phyloP scores from a whole-genome alignment of 129 eudicot genomes.

The Mikania micrantha region DNA sequence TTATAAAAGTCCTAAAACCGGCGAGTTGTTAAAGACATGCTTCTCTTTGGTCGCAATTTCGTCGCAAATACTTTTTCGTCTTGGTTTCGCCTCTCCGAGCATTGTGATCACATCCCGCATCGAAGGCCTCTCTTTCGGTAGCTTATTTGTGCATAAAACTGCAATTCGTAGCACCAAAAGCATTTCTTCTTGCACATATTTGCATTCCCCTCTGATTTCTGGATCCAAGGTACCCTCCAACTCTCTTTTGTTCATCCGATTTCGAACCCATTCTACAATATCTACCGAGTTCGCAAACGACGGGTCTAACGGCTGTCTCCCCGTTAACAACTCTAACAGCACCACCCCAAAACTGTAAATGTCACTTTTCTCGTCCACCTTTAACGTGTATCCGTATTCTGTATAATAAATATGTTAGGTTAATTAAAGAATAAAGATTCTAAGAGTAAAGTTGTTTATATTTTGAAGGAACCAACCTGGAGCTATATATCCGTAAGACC shows the following conservation, averaged over 20 bases:
- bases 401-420: too few relatives aligned
- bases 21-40: conserved; percentile 61
- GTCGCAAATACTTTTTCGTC: conserved; percentile 64
- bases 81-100: conserved; percentile 70
- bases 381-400: conserved; percentile 70
- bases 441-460: neutral
- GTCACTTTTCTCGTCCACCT: conserved; percentile 68
- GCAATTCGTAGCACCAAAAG: conserved; percentile 57
- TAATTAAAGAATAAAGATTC: too few relatives aligned
- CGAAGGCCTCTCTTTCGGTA: conserved; percentile 65
- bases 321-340: conserved; percentile 52
- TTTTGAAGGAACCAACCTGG: conserved; percentile 43
- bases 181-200: conserved; percentile 73
- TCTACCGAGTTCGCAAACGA: conserved; percentile 44
- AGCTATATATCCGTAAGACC: conserved; percentile 69
- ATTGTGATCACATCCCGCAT: conserved; percentile 69
- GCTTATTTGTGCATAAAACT: conserved; percentile 56
- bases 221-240: conserved; percentile 39
- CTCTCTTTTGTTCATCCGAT: conserved; percentile 27
- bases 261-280: conserved; percentile 60
- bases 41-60: conserved; percentile 50
- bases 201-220: conserved; percentile 49
- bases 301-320: conserved; percentile 54
- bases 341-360: conserved; percentile 69
- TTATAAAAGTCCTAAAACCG: conserved; percentile 54